These are phyloP conservation scores for Aotearoamyces nothofagi DNA, from an alignment of 2,329 filamentous ascomycete species.

Conservation along the genomic window DNA sequence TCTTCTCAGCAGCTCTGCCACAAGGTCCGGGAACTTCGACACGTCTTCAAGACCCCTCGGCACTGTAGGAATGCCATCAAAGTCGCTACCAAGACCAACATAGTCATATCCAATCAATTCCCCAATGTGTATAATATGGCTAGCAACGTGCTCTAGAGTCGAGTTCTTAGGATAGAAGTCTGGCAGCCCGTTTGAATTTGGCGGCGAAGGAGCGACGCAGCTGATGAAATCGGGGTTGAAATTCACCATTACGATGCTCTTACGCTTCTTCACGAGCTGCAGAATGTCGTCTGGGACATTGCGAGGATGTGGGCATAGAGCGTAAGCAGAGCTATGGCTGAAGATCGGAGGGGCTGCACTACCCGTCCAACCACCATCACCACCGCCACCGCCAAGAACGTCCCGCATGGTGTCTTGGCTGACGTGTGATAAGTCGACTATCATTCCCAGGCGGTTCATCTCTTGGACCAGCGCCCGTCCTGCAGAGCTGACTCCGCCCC, in stretches of 20 bases:
- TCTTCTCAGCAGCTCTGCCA: conserved; percentile 57
- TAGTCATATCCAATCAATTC: conserved; percentile 72
- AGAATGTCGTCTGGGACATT: conserved; percentile 83
- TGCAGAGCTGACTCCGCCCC: conserved; percentile 56
- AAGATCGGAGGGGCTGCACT: conserved; percentile 76
- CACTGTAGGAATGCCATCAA: conserved; percentile 57
- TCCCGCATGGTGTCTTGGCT: conserved; percentile 73
- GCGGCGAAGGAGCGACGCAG: conserved; percentile 37
- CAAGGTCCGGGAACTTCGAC: conserved; percentile 63
- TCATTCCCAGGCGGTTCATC: conserved; percentile 90
- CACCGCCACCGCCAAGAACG: conserved; percentile 50
- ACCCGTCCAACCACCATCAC: conserved; percentile 46
- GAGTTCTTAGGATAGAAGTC: conserved; percentile 50
- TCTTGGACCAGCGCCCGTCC: conserved; percentile 61
- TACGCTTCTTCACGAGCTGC: conserved; percentile 54
- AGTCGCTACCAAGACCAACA: conserved; percentile 81
- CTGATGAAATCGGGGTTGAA: conserved; percentile 73
- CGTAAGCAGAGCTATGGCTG: conserved; percentile 71
- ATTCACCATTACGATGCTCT: conserved; percentile 82
- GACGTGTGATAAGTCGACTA: conserved; percentile 79
- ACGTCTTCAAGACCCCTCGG: conserved; percentile 74
- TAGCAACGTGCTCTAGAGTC: conserved; percentile 62
- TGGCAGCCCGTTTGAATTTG: conserved; percentile 53
- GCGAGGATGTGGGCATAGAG: conserved; percentile 72
- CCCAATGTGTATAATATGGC: conserved; percentile 73